phyloP scores from a whole-genome alignment of 495 filamentous ascomycete genomes.

The Lophium mytilinum region DNA sequence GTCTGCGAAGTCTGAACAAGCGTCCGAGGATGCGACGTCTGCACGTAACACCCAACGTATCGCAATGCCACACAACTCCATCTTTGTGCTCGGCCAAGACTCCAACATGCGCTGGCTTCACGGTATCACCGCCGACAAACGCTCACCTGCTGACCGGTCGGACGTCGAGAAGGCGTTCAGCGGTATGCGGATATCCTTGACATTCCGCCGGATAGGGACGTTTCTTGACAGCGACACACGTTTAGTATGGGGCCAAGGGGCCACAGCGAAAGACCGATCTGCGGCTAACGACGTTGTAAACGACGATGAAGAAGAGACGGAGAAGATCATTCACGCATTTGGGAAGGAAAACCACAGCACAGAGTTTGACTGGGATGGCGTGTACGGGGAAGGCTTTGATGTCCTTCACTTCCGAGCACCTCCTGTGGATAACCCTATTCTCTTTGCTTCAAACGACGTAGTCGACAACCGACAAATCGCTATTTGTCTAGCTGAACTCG shows the following conservation, averaged over 20 bases:
- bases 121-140: conserved; percentile 79
- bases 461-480: conserved; percentile 13
- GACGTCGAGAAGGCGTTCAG: conserved; percentile 59
- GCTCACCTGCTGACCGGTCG: conserved; percentile 54
- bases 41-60: conserved; percentile 55
- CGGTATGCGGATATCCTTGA: conserved; percentile 82
- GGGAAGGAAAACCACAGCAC: conserved; percentile 70
- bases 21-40: conserved; percentile 4
- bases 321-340: conserved; percentile 69
- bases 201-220: conserved; percentile 85
- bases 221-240: conserved; percentile 56
- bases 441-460: conserved; percentile 13
- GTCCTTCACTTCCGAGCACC: conserved; percentile 61
- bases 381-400: conserved; percentile 79
- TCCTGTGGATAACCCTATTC: conserved; percentile 15
- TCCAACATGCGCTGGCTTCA: conserved; percentile 89
- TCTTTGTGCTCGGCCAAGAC: conserved; percentile 70
- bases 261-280: conserved; percentile 53
- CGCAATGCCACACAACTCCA: conserved; percentile 76
- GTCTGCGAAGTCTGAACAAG: conserved; percentile 27
- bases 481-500: conserved; percentile 14
- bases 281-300: conserved; percentile 57
- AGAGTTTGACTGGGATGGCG: conserved; percentile 69
- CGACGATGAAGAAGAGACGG: conserved; percentile 55
- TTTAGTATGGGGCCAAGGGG: conserved; percentile 89